Base-by-base conservation (phyloP, 306 rosid genomes). In the Ochetophila trinervis region DNA sequence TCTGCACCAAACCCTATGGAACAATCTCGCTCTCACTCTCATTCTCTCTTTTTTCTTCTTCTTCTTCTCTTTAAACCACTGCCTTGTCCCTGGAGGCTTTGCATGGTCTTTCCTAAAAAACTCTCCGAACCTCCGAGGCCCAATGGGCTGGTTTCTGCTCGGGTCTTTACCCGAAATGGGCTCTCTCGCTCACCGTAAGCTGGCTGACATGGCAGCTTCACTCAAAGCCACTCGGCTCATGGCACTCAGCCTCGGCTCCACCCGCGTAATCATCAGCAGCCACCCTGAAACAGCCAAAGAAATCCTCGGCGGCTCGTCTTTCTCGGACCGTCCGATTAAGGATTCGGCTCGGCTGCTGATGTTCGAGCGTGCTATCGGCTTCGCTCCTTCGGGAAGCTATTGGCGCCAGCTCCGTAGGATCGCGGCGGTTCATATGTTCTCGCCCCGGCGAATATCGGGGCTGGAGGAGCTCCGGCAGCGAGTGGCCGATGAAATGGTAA, bases 321-420 rank as follows among this genome's bases (percentile, higher is more conserved):
- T 92, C 66, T 71, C 96, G 0, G 89, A 89, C 65, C 96, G 98
- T 2, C 98, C 98, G 0, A 62, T 92, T 1, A 92, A 89, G 70
- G 79, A 76, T 17, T 89, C 96, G 0, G 96, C 98, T 40, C 75
- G 75, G 4, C 44, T 73, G 18, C 87, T 92, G 35, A 87, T 87
- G 98, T 92, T 92, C 8, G 93, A 89, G 75, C 95, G 95, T 0
- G 95, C 98, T 75, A 87, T 92, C 59, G 98, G 98, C 10, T 92
- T 92, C 53, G 95, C 98, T 24, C 95, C 95, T 6, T 78, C 80
- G 0, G 96, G 93, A 12, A 45, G 53, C 1, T 87, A 92, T 18
- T 92, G 98, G 98, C 85, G 87, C 44, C 80, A 79, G 4, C 89
- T 92, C 0, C 78, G 98, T 2, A 70, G 87, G 36, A 78, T 92